Conservation (phyloP, 306 rosid species). For the Echinosophora koreensis region DNA sequence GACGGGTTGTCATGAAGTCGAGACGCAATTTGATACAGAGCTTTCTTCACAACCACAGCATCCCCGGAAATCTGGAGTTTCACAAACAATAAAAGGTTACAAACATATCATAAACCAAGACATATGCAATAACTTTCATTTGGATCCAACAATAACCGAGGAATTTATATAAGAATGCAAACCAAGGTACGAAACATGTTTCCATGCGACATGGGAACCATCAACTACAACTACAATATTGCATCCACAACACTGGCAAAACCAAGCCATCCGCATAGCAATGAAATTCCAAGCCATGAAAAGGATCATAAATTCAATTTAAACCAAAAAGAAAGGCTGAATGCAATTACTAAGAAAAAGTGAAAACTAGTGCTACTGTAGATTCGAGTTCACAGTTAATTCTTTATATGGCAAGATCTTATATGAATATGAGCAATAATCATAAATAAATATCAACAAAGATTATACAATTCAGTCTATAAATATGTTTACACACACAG, state of each 20-base stretch:
- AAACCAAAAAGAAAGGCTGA: neutral
- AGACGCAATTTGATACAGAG: slow-evolving; percentile 80
- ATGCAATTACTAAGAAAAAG: slow-evolving; percentile 9
- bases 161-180: neutral
- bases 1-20: slow-evolving; percentile 96
- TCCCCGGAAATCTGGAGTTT: slow-evolving; percentile 85
- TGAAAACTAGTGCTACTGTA: no score
- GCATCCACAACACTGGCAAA: slow-evolving; percentile 23
- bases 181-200: neutral
- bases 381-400: no score
- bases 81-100: slow-evolving; percentile 36
- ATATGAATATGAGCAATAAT: no score
- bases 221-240: neutral
- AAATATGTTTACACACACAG: no score
- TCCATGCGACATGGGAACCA: neutral
- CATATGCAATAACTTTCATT: neutral
- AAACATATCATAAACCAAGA: slow-evolving; percentile 11
- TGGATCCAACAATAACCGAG: neutral
- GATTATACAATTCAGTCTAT: no score
- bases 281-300: slow-evolving; percentile 5
- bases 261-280: slow-evolving; percentile 30
- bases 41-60: slow-evolving; percentile 79
- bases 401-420: no score
- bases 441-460: no score
- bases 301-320: neutral